A percentile compares a stretch with the other conserved stretches of the same genome.
Evolutionary conservation across 164 flowering plant species (phyloP).

Genomic region (Piper longum): DNA sequence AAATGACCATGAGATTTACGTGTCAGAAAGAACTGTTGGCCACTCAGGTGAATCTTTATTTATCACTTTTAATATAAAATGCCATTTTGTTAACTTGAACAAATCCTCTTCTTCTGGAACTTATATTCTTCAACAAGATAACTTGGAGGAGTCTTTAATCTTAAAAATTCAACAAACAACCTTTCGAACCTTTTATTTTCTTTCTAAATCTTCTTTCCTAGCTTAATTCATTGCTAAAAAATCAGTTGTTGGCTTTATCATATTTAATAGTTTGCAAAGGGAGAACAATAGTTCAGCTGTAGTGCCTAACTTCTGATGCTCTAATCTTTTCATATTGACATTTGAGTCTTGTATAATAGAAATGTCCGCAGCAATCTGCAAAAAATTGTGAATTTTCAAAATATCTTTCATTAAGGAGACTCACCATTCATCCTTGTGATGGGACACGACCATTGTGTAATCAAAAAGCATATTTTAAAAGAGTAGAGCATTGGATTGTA

Average conservation of each 20-base stretch:
- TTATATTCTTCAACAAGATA: background rate
- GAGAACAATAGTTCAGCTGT: too few species aligned
- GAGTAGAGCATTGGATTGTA: background rate
- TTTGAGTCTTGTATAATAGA: background rate
- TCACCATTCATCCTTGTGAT: background rate
- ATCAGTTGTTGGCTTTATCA: too few species aligned
- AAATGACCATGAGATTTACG: slow-evolving; percentile 82
- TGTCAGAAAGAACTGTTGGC: slow-evolving; percentile 75
- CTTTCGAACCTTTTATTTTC: background rate
- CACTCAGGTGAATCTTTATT: slow-evolving; percentile 65
- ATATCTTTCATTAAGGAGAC: background rate
- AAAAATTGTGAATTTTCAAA: background rate
- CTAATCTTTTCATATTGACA: too few species aligned
- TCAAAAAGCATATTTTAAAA: background rate
- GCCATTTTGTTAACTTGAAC: background rate
- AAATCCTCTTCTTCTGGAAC: background rate
- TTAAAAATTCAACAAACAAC: background rate
- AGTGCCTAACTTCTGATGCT: too few species aligned
- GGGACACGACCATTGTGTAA: background rate
- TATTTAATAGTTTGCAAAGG: too few species aligned
- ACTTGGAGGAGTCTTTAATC: background rate
- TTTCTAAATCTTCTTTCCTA: background rate
- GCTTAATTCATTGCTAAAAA: background rate
- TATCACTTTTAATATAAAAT: background rate
- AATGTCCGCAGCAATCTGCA: background rate